Evolutionary conservation across 768 basidiomycete genomes (phyloP).

Genomic region (Termitomyces sp.): DNA sequence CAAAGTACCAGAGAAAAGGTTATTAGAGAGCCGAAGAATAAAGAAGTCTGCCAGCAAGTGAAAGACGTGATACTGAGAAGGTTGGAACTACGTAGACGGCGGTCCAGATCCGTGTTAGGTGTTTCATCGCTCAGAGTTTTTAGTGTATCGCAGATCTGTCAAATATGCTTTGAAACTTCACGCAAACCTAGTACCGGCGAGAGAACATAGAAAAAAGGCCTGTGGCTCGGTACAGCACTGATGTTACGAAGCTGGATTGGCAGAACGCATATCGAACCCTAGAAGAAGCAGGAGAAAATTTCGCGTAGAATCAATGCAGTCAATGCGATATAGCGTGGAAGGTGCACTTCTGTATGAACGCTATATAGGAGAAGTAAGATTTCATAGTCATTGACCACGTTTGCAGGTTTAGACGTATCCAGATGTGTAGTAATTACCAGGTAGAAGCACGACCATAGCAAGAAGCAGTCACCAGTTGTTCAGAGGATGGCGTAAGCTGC

Average conservation of each 20-base stretch:
- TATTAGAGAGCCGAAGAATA: neutral
- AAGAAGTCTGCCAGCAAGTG: neutral
- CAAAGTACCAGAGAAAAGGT: neutral
- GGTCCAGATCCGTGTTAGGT: neutral
- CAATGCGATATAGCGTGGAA: neutral
- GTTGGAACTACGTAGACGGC: too few relatives aligned
- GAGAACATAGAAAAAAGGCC: too few relatives aligned
- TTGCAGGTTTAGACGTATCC: neutral
- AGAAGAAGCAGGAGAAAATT: neutral
- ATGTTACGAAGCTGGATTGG: neutral
- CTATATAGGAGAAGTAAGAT: too few relatives aligned
- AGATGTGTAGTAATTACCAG: neutral
- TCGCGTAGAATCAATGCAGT: neutral
- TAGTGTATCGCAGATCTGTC: neutral
- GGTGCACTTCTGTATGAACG: neutral
- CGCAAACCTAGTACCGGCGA: too few relatives aligned
- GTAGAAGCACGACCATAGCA: neutral
- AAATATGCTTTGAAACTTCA: neutral
- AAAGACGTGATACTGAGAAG: neutral
- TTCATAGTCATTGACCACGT: too few relatives aligned
- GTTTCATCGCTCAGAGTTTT: neutral
- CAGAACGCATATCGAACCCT: neutral
- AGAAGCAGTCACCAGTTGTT: neutral
- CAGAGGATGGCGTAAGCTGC: neutral
- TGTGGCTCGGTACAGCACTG: neutral